Percentiles rank a stretch among this genome's conserved stretches.
phyloP scores from a whole-genome alignment of 768 basidiomycete species.

The Podaxis mareebaensis region DNA sequence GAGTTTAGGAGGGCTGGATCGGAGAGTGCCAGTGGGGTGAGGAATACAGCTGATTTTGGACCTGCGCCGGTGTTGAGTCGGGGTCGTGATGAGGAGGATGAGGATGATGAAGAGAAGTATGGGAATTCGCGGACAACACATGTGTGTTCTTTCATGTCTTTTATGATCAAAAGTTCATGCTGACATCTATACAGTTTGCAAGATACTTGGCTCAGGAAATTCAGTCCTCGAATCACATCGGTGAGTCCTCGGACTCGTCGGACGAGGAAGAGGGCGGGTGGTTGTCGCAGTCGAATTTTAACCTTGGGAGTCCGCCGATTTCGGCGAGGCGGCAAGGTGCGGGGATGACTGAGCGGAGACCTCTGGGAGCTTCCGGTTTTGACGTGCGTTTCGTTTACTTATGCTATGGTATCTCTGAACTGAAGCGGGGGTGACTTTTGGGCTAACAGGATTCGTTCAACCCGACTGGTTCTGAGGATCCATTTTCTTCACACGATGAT shows the following conservation, averaged over 20 bases:
- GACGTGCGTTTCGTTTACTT: conserved; percentile 45
- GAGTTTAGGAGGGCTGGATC: conserved; percentile 18
- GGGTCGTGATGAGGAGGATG: conserved; percentile 32
- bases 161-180: conserved; percentile 8
- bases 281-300: conserved; percentile 78
- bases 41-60: conserved; percentile 22
- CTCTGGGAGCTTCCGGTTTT: conserved; percentile 45
- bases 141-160: conserved; percentile 32
- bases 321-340: conserved; percentile 38
- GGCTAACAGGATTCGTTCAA: conserved; percentile 51
- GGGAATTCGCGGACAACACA: conserved; percentile 36
- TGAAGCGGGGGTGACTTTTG: neutral
- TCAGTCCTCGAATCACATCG: conserved; percentile 58
- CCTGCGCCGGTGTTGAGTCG: conserved; percentile 36
- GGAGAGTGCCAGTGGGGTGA: conserved; percentile 27
- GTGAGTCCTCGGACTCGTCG: conserved; percentile 42
- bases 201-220: conserved; percentile 78
- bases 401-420: neutral
- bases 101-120: conserved; percentile 43
- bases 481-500: conserved; percentile 55
- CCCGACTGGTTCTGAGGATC: conserved; percentile 42
- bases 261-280: conserved; percentile 68
- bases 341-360: conserved; percentile 38
- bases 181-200: conserved; percentile 58
- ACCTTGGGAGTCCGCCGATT: conserved; percentile 49